A percentile compares a stretch with the other conserved stretches of the same genome.
Evolutionary conservation across 2,329 filamentous ascomycete genomes (phyloP).

Genomic region (Sclerotiophoma versabilis): DNA sequence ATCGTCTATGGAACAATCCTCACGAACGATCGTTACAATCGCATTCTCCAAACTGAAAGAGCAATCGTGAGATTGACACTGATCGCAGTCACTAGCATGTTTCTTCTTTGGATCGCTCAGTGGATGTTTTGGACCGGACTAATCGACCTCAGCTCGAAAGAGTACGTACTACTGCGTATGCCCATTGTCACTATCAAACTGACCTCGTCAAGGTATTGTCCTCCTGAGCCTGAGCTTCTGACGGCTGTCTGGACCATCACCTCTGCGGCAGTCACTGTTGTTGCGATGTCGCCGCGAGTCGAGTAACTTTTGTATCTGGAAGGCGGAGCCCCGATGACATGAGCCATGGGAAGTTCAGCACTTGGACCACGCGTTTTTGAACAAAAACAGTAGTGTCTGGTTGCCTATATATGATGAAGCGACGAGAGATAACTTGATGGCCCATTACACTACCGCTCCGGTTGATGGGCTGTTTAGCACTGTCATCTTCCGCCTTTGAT

Average conservation of each 20-base stretch:
- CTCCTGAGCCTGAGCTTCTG: constrained; percentile 32
- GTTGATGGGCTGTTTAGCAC: too few relatives aligned
- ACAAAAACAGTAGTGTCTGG: too few relatives aligned
- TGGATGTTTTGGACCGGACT: constrained; percentile 44
- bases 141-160: constrained; percentile 29
- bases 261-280: neutral
- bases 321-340: neutral
- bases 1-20: constrained; percentile 25
- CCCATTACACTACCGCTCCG: too few relatives aligned
- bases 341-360: too few relatives aligned
- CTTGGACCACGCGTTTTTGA: too few relatives aligned
- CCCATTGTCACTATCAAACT: constrained; percentile 11
- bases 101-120: constrained; percentile 36
- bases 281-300: neutral
- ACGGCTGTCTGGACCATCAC: constrained; percentile 30
- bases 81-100: constrained; percentile 13
- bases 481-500: too few relatives aligned
- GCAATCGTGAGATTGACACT: neutral
- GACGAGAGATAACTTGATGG: too few relatives aligned
- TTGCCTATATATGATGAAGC: too few relatives aligned
- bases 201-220: constrained; percentile 37
- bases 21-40: neutral
- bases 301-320: neutral
- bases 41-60: neutral
- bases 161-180: constrained; percentile 29